These are phyloP conservation scores for Sphaerulina vaccinii DNA, from an alignment of 2,329 filamentous ascomycete genomes.

Conservation along the genomic window DNA sequence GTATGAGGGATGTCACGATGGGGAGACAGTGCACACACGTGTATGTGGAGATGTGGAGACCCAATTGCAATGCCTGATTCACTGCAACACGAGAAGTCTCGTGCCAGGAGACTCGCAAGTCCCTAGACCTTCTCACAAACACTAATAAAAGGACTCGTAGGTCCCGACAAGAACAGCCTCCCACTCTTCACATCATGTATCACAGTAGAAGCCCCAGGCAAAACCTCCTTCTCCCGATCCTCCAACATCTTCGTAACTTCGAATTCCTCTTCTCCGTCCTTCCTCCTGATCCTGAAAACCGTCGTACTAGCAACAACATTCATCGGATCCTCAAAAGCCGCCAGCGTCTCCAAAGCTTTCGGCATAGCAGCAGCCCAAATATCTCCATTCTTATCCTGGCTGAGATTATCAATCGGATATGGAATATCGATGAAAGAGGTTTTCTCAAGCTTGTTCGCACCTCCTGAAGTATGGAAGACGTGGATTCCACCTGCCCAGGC, in stretches of 20 bases:
- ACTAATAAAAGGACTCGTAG: conserved; percentile 24
- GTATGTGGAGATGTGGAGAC: too few species aligned
- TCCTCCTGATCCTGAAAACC: conserved; percentile 18
- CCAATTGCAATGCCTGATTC: too few species aligned
- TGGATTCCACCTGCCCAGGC: conserved; percentile 20
- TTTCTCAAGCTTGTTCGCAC: conserved; percentile 9
- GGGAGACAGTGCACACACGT: too few species aligned
- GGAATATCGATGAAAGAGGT: conserved; percentile 18
- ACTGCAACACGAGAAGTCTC: too few species aligned
- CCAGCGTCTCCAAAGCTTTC: conserved; percentile 11
- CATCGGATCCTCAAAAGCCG: conserved; percentile 21
- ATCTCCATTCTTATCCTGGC: conserved; percentile 21
- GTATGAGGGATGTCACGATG: too few species aligned
- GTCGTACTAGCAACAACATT: conserved; percentile 10
- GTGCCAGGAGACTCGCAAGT: too few species aligned
- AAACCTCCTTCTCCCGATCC: conserved; percentile 19
- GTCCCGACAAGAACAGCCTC: conserved; percentile 22
- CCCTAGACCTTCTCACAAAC: conserved; percentile 24
- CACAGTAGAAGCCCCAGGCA: conserved; percentile 25
- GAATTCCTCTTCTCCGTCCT: conserved; percentile 7
- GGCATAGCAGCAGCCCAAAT: conserved; percentile 25
- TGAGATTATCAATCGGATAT: conserved; percentile 27
- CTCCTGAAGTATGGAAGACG: conserved; percentile 17
- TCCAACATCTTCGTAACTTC: conserved; percentile 23
- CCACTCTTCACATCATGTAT: conserved; percentile 27